Base-by-base conservation (phyloP, 2,329 filamentous ascomycete species). In the Fusarium scirpi region DNA sequence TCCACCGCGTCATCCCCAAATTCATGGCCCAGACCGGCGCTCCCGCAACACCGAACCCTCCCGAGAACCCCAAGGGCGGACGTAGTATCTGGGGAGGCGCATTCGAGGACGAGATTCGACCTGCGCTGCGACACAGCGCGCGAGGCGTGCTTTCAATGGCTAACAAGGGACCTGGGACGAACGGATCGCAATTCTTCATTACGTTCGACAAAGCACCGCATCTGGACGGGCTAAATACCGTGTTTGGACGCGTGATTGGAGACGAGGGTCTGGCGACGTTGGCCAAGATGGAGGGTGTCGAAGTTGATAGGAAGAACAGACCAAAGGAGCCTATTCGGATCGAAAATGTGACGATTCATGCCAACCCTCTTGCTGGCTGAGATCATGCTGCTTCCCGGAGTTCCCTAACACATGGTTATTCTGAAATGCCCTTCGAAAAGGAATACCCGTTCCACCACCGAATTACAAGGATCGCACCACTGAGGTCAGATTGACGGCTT, bases 21-120 rank as follows among this genome's bases (percentile, higher is more conserved):
- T 97, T 97, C 85, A 96, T 97, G 87, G 84, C 90, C 24, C 93
- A 96, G 80, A 90, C 91, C 20, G 93, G 93, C 73, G 91, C 85
- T 2, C 90, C 90, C 3, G 86, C 86, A 24, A 78, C 83, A 32
- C 86, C 78, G 12, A 83, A 84, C 1, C 84, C 73, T 11, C 73
- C 86, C 61, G 85, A 88, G 34, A 88, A 89, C 73, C 88, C 89
- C 58, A 93, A 93, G 76, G 85, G 87, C 69, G 91, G 91, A 40
- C 84, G 85, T 32, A 94, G 91, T 70, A 92, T 96, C 79, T 95
- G 91, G 87, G 89, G 89, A 71, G 85, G 83, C 62, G 82, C 87
- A 18, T 96, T 96, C 77, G 92, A 92, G 62, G 93, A 97, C 80
- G 93, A 97, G 84, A 93, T 94, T 77, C 86, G 89, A 38, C 91